Percentiles rank a stretch among this genome's conserved stretches.
Conservation (phyloP, 345 rosid species). For the Raphanus sativus region DNA sequence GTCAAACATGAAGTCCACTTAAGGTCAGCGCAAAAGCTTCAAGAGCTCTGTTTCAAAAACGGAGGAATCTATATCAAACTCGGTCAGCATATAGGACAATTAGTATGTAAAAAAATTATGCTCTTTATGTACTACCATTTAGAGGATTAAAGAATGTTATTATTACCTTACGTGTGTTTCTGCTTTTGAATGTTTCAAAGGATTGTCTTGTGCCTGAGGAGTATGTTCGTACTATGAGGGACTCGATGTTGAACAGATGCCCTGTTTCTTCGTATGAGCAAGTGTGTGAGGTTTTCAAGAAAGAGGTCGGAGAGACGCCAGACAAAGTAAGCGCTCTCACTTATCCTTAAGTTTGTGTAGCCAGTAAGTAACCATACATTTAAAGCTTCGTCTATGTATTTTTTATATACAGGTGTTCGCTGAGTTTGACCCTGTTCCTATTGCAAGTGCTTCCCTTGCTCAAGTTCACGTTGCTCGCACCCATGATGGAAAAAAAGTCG, state of each 20-base stretch:
- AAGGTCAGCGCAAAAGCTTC: conserved; percentile 87
- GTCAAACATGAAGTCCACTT: conserved; percentile 88
- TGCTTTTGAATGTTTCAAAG: conserved; percentile 39
- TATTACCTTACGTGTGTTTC: neutral
- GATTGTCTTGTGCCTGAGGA: conserved; percentile 89
- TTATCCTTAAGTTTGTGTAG: neutral
- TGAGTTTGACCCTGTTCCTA: conserved; percentile 86
- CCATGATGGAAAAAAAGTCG: conserved; percentile 72
- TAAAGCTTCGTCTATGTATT: neutral
- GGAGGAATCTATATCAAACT: conserved; percentile 96
- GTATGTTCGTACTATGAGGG: conserved; percentile 81
- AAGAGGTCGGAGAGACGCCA: conserved; percentile 83
- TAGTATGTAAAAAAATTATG: conserved; percentile 51
- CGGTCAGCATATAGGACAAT: conserved; percentile 88
- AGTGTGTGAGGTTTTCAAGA: conserved; percentile 84
- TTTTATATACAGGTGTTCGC: conserved; percentile 53
- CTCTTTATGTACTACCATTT: conserved; percentile 16
- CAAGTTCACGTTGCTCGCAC: conserved; percentile 96
- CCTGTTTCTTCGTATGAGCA: conserved; percentile 94
- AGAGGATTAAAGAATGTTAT: neutral
- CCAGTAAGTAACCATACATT: neutral
- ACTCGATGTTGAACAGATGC: conserved; percentile 87
- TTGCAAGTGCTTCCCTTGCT: conserved; percentile 98
- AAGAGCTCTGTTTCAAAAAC: conserved; percentile 82
- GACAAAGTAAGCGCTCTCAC: conserved; percentile 54